Conservation (phyloP, 78 protist species). For the Mastigamoeba balamuthi region DNA sequence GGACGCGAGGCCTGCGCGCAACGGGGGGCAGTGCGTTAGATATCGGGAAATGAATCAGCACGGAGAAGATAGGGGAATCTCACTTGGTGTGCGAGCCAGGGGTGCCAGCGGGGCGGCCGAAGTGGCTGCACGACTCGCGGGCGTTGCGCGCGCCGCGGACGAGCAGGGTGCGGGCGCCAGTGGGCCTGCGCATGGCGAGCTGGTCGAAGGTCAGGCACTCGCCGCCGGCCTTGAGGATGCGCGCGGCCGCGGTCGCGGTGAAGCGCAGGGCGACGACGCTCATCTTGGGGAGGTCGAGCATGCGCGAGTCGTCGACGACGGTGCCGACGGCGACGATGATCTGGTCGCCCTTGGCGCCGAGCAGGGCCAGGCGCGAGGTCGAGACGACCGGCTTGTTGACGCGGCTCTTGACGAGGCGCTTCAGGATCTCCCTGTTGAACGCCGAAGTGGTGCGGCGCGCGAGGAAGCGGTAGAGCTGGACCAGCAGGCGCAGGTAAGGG, state of each 20-base stretch:
- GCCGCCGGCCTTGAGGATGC: conserved; percentile 96
- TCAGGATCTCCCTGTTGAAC: conserved; percentile 89
- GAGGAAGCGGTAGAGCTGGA: conserved; percentile 91
- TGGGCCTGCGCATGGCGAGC: conserved; percentile 91
- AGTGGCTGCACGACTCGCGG: conserved; percentile 91
- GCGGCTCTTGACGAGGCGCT: conserved; percentile 78
- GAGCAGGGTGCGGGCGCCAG: conserved; percentile 88
- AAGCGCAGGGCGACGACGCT: conserved; percentile 90
- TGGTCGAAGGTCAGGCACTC: conserved; percentile 95
- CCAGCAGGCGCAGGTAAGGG: neutral
- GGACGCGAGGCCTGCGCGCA: no score
- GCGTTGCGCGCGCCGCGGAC: conserved; percentile 84
- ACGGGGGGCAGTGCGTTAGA: no score
- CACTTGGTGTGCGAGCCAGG: conserved; percentile 50
- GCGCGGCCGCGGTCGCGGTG: conserved; percentile 92
- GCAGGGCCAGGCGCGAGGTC: conserved; percentile 59
- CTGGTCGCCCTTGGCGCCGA: conserved; percentile 23
- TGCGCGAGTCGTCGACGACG: conserved; percentile 95
- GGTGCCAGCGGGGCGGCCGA: conserved; percentile 92
- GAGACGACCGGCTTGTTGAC: conserved; percentile 87
- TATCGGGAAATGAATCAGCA: no score
- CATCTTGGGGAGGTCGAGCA: conserved; percentile 80
- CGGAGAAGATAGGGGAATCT: no score
- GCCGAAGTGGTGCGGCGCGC: conserved; percentile 92
- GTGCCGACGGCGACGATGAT: conserved; percentile 94